A percentile compares a stretch with the other conserved stretches of the same genome.
Conservation (phyloP, 768 basidiomycete species). For the Boletus tomentosulus region DNA sequence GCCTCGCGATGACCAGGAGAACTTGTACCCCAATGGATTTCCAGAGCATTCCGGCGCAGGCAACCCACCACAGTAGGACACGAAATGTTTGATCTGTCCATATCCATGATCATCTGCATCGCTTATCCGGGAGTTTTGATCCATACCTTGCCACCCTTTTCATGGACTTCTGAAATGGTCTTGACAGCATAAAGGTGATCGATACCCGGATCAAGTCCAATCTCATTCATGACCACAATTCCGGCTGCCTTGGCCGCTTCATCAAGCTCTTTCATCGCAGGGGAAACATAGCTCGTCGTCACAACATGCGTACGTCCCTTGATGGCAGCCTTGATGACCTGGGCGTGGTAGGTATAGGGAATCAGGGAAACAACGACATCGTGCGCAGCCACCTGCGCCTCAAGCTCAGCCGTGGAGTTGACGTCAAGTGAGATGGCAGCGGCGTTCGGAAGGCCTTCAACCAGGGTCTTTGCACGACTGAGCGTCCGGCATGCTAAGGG, state of each 20-base stretch:
- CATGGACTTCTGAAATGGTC: conserved; percentile 91
- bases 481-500: conserved; percentile 82
- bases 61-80: conserved; percentile 94
- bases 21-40: conserved; percentile 98
- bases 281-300: conserved; percentile 93
- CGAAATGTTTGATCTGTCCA: conserved; percentile 77
- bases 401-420: conserved; percentile 61
- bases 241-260: conserved; percentile 79
- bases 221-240: conserved; percentile 94
- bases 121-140: neutral
- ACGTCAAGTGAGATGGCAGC: conserved; percentile 83
- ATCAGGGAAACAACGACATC: conserved; percentile 96
- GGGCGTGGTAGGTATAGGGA: conserved; percentile 87
- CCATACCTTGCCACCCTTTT: conserved; percentile 85
- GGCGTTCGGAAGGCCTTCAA: conserved; percentile 62
- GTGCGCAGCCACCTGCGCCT: conserved; percentile 75
- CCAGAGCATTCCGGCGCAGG: conserved; percentile 87
- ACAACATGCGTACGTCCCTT: conserved; percentile 87
- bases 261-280: conserved; percentile 85
- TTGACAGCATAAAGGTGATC: conserved; percentile 93
- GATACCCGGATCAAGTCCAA: conserved; percentile 94
- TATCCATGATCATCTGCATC: neutral
- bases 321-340: conserved; percentile 85
- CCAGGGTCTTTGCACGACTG: conserved; percentile 65
- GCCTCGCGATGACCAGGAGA: conserved; percentile 97